Evolutionary conservation across 306 rosid genomes (phyloP), one percentile per base, ranked within the genome.

Genomic region (Biancaea sappan): DNA sequence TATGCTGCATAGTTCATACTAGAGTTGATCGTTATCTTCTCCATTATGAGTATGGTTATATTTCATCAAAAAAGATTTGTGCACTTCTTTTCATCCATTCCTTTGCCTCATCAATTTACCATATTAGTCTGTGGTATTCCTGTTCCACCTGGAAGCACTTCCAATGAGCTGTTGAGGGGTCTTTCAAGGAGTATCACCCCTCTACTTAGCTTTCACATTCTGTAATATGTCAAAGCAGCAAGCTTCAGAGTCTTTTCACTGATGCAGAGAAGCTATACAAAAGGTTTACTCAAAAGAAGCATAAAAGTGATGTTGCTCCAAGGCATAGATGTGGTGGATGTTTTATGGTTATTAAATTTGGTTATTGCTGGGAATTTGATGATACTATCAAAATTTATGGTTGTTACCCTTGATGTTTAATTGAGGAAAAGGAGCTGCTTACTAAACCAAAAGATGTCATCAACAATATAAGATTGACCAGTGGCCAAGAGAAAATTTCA

Each of bases 121-220:
- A 12, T 87, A 53, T 74, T 92, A 74, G 94, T 92, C 62, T 81
- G 96, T 57, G 82, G 83, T 69, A 80, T 90, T 81, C 98, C 98
- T 32, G 74, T 84, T 65, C 80, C 89, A 52, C 79, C 88, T 59
- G 96, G 86, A 73, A 74, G 91, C 78, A 88, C 88, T 43, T 85
- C 85, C 77, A 65, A 81, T 66, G 91, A 90, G 73, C 81, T 43
- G 94, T 92, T 47, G 91, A 90, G 76, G 81, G 21, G 0, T 90
- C 90, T 80, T 90, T 90, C 81, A 74, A n/a, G 8, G 96, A 92
- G 83, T 77, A 82, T 78, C 86, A 92, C 76, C 85, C 92, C 59
- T 85, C 94, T 22, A 87, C 96, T 2, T 92, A 92, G 84, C 93
- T 84, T 72, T 92, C 92, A 24, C 88, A 88, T 80, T 66, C 88